Evolutionary conservation across 2,329 filamentous ascomycete genomes (phyloP).

Genomic region (Colletotrichum salicis): DNA sequence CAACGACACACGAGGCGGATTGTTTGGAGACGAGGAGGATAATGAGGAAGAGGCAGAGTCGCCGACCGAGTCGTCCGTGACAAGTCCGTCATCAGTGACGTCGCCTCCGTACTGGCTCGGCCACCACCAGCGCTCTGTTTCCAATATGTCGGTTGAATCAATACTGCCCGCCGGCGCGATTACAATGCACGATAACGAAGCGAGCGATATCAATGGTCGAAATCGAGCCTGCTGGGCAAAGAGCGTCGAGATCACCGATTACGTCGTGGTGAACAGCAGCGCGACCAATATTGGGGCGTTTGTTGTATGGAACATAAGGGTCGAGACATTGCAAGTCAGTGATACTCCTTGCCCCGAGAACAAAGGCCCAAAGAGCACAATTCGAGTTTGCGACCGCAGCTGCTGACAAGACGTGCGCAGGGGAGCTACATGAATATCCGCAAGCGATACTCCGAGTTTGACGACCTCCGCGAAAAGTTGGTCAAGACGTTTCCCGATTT

Average conservation of each 20-base stretch:
- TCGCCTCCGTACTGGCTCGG: slow-evolving; percentile 58
- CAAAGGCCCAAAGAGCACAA: neutral
- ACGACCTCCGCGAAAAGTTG: slow-evolving; percentile 79
- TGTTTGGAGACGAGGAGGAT: slow-evolving; percentile 32
- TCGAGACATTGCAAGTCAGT: slow-evolving; percentile 85
- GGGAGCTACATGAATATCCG: slow-evolving; percentile 71
- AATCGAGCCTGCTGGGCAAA: slow-evolving; percentile 73
- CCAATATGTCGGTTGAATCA: slow-evolving; percentile 60
- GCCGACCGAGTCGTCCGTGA: slow-evolving; percentile 23
- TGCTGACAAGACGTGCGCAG: slow-evolving; percentile 49
- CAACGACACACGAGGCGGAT: slow-evolving; percentile 15
- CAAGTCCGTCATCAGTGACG: slow-evolving; percentile 42
- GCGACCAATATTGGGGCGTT: slow-evolving; percentile 80
- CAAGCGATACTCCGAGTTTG: slow-evolving; percentile 92
- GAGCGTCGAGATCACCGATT: slow-evolving; percentile 68
- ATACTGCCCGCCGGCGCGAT: slow-evolving; percentile 65
- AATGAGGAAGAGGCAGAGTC: slow-evolving; percentile 19
- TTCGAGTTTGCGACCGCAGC: neutral
- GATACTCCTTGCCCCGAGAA: neutral
- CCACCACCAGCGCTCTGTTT: slow-evolving; percentile 49
- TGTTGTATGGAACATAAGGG: slow-evolving; percentile 91
- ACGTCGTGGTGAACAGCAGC: slow-evolving; percentile 67
- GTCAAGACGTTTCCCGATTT: slow-evolving; percentile 85
- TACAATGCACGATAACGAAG: slow-evolving; percentile 71
- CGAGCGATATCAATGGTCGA: slow-evolving; percentile 58